These are phyloP conservation scores for Trametes maxima DNA, from an alignment of 768 basidiomycete genomes.

Conservation along the genomic window DNA sequence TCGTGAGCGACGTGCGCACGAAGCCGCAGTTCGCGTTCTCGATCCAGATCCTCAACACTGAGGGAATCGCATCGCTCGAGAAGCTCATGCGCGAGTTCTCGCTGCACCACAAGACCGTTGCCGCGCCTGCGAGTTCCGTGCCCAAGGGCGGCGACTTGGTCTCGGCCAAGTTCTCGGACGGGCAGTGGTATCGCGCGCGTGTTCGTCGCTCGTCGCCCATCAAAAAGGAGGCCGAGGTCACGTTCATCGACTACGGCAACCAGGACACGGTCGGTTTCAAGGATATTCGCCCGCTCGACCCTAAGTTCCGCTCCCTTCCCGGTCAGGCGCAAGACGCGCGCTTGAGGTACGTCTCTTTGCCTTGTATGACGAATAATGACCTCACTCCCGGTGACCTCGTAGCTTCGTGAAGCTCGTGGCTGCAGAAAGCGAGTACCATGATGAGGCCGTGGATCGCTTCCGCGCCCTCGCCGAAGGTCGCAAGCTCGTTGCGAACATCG, in stretches of 20 bases:
- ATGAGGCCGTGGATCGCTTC: conserved; percentile 87
- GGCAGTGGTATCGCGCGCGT: conserved; percentile 94
- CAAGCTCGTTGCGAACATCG: conserved; percentile 94
- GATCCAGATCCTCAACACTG: conserved; percentile 89
- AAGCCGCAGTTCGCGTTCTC: conserved; percentile 82
- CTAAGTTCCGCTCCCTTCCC: conserved; percentile 85
- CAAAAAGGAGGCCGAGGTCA: conserved; percentile 93
- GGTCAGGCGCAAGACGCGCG: conserved; percentile 96
- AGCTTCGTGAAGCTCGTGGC: conserved; percentile 88
- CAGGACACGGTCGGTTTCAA: conserved; percentile 84
- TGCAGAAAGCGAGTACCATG: conserved; percentile 82
- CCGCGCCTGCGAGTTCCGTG: conserved; percentile 65
- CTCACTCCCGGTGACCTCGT: not conserved
- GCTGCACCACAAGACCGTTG: conserved; percentile 72
- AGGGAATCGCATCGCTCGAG: conserved; percentile 90
- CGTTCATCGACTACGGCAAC: conserved; percentile 96
- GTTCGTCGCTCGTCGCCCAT: conserved; percentile 82
- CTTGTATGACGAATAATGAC: not conserved
- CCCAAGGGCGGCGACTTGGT: conserved; percentile 90
- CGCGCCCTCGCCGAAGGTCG: conserved; percentile 85
- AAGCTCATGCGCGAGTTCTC: conserved; percentile 95
- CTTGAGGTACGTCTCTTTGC: conserved; percentile 58
- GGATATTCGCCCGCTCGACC: conserved; percentile 86
- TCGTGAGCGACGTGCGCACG: conserved; percentile 84
- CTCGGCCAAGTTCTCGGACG: conserved; percentile 93